Evolutionary conservation across 352 stramenopile genomes (phyloP).

Genomic region (Vaucheria bursata): DNA sequence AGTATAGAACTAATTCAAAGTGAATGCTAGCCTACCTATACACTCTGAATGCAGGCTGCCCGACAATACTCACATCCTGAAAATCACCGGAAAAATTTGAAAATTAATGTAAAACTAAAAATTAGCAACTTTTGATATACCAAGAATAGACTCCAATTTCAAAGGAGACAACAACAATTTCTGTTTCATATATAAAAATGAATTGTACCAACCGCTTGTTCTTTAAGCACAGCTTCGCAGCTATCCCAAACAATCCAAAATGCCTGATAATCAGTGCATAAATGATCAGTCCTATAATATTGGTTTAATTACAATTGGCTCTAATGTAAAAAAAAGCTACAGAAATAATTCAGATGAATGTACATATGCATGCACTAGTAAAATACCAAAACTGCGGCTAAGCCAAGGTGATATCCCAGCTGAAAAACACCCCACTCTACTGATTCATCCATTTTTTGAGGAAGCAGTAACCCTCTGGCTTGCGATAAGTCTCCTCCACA

Average conservation of each 20-base stretch:
- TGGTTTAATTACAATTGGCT: not conserved
- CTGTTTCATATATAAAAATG: not conserved
- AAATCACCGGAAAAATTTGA: no score
- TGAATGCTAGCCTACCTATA: slow-evolving; percentile 15
- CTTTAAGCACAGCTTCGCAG: slow-evolving; percentile 58
- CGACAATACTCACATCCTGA: slow-evolving; percentile 32
- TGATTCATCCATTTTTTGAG: slow-evolving; percentile 57
- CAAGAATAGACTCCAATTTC: not conserved
- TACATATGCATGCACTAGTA: slow-evolving; percentile 6
- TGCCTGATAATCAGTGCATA: slow-evolving; percentile 59
- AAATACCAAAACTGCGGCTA: slow-evolving; percentile 57
- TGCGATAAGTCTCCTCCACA: slow-evolving; percentile 59
- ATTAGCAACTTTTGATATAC: no score
- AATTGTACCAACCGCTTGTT: slow-evolving; percentile 49
- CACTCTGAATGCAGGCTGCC: slow-evolving; percentile 9
- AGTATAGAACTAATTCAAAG: no score
- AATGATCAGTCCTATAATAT: not conserved
- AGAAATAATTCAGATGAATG: not conserved
- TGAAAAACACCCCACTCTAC: slow-evolving; percentile 67
- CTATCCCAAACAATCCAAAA: slow-evolving; percentile 91
- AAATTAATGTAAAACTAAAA: no score
- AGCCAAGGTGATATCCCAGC: slow-evolving; percentile 64
- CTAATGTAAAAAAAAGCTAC: not conserved
- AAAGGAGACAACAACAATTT: not conserved
- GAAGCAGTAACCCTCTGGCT: slow-evolving; percentile 62